A percentile compares a stretch with the other conserved stretches of the same genome.
phyloP scores from a whole-genome alignment of 2,329 filamentous ascomycete species.

The Aspergillus fischeri region DNA sequence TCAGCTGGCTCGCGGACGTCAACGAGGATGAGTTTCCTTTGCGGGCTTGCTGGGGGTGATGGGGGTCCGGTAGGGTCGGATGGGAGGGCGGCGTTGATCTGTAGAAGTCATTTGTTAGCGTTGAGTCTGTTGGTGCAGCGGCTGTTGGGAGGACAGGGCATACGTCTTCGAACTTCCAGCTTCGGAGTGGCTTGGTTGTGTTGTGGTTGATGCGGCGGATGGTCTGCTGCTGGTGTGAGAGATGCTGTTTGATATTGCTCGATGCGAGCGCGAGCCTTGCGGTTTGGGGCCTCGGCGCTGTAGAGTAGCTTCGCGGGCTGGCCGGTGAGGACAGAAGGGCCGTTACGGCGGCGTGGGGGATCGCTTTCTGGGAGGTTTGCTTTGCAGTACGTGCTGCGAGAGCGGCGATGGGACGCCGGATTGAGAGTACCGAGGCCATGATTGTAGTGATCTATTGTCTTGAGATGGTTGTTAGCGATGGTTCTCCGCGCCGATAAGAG shows the following conservation, averaged over 20 bases:
- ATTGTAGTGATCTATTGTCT: not conserved
- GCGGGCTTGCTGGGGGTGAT: slow-evolving; percentile 19
- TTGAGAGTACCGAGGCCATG: slow-evolving; percentile 10
- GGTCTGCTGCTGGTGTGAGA: not conserved
- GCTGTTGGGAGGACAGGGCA: not conserved
- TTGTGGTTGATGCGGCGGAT: slow-evolving; percentile 20
- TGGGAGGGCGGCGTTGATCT: slow-evolving; percentile 37
- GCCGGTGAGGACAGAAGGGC: not conserved
- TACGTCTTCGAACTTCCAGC: slow-evolving; percentile 37
- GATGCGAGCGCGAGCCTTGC: not conserved
- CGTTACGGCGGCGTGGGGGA: not conserved
- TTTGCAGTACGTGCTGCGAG: slow-evolving; percentile 7
- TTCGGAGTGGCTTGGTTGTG: slow-evolving; percentile 9
- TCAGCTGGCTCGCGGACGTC: slow-evolving; percentile 49
- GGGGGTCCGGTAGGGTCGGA: slow-evolving; percentile 7
- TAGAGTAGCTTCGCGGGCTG: not conserved
- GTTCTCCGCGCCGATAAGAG: not conserved
- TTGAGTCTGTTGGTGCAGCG: not conserved
- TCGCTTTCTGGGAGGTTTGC: not conserved
- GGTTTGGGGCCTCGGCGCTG: not conserved
- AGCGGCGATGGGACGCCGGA: slow-evolving; percentile 3
- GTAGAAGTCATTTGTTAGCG: not conserved
- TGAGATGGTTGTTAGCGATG: not conserved
- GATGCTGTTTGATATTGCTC: not conserved
- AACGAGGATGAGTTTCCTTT: slow-evolving; percentile 33